These are phyloP conservation scores for Arthroderma sp. DNA, from an alignment of 2,329 filamentous ascomycete genomes.

Conservation along the genomic window DNA sequence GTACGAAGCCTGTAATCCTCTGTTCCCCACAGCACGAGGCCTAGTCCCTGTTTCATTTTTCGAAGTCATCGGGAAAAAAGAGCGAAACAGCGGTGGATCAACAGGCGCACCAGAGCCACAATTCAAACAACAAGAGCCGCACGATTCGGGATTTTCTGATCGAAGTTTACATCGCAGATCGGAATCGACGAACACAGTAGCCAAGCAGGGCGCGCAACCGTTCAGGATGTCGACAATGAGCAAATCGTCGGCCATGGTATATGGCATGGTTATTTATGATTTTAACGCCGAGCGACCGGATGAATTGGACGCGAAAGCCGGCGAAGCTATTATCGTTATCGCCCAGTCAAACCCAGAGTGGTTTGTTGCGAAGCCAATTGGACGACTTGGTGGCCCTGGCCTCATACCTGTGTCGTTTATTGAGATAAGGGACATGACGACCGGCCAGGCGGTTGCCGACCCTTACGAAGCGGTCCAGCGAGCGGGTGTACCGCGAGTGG, in stretches of 20 bases:
- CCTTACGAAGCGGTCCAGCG: slow-evolving; percentile 72
- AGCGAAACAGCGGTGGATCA: slow-evolving; percentile 71
- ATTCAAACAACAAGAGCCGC: slow-evolving; percentile 45
- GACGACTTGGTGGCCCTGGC: slow-evolving; percentile 83
- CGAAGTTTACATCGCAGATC: slow-evolving; percentile 32
- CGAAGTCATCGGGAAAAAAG: slow-evolving; percentile 80
- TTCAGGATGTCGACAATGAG: slow-evolving; percentile 33
- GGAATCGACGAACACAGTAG: slow-evolving; percentile 19
- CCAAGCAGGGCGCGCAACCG: slow-evolving; percentile 21
- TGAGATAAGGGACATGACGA: slow-evolving; percentile 87
- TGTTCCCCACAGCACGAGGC: slow-evolving; percentile 68
- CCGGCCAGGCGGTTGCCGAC: slow-evolving; percentile 68
- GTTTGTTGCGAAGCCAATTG: slow-evolving; percentile 99
- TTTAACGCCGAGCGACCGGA: slow-evolving; percentile 92
- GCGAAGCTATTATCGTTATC: slow-evolving; percentile 95
- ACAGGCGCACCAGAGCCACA: slow-evolving; percentile 34
- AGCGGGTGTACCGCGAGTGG: slow-evolving; percentile 84
- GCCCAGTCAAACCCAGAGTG: slow-evolving; percentile 97
- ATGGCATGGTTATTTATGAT: slow-evolving; percentile 93
- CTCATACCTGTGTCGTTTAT: slow-evolving; percentile 94
- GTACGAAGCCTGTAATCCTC: slow-evolving; percentile 97
- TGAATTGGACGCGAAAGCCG: slow-evolving; percentile 86
- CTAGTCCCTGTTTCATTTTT: slow-evolving; percentile 92
- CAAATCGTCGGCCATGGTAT: slow-evolving; percentile 65
- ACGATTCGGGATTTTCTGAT: slow-evolving; percentile 82